A percentile compares a stretch with the other conserved stretches of the same genome.
These are phyloP conservation scores for Obelidium mucronatum DNA, from an alignment of 192 early-diverging fungal genomes.

Conservation along the genomic window DNA sequence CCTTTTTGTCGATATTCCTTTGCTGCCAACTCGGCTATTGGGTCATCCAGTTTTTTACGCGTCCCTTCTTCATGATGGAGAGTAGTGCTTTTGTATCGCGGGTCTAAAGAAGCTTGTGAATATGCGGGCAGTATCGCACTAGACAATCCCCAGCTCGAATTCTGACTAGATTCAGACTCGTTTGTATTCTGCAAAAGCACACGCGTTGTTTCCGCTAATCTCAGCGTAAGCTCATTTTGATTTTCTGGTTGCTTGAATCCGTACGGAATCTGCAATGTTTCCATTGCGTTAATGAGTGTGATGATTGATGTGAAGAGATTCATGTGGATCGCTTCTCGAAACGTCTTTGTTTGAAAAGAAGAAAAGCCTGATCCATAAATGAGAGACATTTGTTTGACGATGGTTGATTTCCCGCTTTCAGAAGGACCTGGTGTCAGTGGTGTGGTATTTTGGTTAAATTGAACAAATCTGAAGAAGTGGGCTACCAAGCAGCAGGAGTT, in stretches of 20 bases:
- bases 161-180: not conserved
- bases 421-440: conserved; percentile 20
- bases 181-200: not conserved
- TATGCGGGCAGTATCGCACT: not conserved
- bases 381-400: conserved; percentile 25
- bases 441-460: not conserved
- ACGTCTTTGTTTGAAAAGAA: not conserved
- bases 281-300: conserved; percentile 21
- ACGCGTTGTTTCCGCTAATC: not conserved
- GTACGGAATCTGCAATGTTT: conserved; percentile 9
- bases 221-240: not conserved
- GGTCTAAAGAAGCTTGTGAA: conserved; percentile 37
- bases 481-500: not conserved
- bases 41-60: conserved; percentile 54
- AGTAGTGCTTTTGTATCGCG: not conserved
- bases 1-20: conserved; percentile 13
- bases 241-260: conserved; percentile 1
- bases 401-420: conserved; percentile 26
- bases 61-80: not conserved
- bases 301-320: not conserved
- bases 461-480: not conserved
- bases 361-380: conserved; percentile 12
- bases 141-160: not conserved
- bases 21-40: not conserved
- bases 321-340: not conserved